Evolutionary conservation across 257 asterid genomes (phyloP), one percentile per base, ranked within the genome.

Genomic region (Forsythia suspensa): DNA sequence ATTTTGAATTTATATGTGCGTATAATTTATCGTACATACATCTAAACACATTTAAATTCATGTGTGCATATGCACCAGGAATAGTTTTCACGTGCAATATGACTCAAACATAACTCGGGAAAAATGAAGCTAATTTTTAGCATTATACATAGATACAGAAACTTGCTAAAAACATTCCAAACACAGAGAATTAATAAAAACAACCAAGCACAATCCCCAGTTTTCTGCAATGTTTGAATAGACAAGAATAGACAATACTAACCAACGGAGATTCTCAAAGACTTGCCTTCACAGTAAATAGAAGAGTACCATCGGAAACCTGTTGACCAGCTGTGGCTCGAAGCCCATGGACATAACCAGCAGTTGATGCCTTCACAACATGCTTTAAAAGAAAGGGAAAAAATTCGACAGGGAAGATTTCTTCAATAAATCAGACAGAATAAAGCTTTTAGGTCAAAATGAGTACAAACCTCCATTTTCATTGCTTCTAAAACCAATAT

Each of bases 391-490:
- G 36, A 77, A 69, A 78, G 43, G 42, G 72, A 66, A 39, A 76
- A 80, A 39, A 63, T 55, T 20, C 72, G 20, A 15, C 66, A 52
- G 8, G 57, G 44, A 70, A 78, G 63, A 73, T 74, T 76, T 6
- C 61, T n/a, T 70, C 20, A 77, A 80, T 15, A 71, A 77, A 55
- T 36, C 68, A 41, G 68, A 24, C 44, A 69, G 82, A 51, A 11
- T 34, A 77, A 81, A 80, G 77, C 73, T 8, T 77, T 15, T 77
- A 20, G 15, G 0, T 52, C 66, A 76, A 73, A n/a, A 72, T 20
- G 55, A 74, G 70, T 70, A 69, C 87, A 72, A 34, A 91, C 99
- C 99, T 96, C 99, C 99, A 96, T 96, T 88, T 96, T 96, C 99
- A 96, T 96, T 69, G 99, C 99, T 86, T 96, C 99, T 80, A 96